phyloP scores from a whole-genome alignment of 257 asterid genomes.

The Plantago ovata region DNA sequence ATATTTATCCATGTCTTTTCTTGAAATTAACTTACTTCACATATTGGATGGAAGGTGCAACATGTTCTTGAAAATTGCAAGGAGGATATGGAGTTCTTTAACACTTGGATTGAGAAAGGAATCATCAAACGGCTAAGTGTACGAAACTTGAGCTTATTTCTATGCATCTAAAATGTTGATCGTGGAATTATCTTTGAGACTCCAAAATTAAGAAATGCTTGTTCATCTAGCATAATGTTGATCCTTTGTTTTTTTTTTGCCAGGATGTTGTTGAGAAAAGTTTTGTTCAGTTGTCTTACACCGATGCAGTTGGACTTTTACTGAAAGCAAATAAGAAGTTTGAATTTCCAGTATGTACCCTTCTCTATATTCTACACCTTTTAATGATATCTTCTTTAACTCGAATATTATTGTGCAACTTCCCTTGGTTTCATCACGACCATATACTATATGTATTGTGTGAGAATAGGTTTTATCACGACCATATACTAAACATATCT shows the following conservation, averaged over 20 bases:
- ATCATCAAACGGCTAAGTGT: conserved; percentile 72
- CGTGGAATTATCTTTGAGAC: neutral
- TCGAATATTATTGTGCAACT: neutral
- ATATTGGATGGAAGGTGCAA: conserved; percentile 53
- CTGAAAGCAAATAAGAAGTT: conserved; percentile 67
- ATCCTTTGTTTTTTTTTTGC: conserved; percentile 20
- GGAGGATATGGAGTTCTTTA: conserved; percentile 97
- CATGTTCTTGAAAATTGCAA: conserved; percentile 87
- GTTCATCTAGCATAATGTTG: conserved; percentile 26
- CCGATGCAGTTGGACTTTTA: conserved; percentile 80
- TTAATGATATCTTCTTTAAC: neutral
- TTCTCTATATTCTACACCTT: conserved; percentile 11
- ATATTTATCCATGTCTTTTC: conserved; percentile 19
- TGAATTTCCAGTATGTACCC: conserved; percentile 71
- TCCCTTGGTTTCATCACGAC: no score
- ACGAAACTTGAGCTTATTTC: conserved; percentile 24
- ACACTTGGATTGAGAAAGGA: conserved; percentile 97
- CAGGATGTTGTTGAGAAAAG: conserved; percentile 88
- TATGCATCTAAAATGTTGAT: conserved; percentile 1
- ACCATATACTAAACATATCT: conserved; percentile 3
- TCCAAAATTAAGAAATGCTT: neutral
- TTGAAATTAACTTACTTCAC: conserved; percentile 13
- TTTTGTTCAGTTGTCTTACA: conserved; percentile 80
- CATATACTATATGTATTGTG: no score
- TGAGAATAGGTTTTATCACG: neutral